Conservation (phyloP, 495 filamentous ascomycete species). For the Acidomyces sp. region DNA sequence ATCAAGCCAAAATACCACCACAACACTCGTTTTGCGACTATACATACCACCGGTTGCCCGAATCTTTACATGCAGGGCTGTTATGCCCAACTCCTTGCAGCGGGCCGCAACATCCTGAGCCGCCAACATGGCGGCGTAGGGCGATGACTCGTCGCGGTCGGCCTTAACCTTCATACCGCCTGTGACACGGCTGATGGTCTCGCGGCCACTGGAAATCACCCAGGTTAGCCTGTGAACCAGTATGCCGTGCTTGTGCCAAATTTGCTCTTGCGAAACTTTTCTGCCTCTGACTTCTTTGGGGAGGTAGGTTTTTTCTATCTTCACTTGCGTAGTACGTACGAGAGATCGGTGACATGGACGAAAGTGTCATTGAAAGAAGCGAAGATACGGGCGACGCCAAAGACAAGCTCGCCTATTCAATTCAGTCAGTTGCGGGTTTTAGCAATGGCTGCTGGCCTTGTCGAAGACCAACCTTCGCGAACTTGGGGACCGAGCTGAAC, state of each 20-base stretch:
- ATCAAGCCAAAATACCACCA: too few relatives aligned
- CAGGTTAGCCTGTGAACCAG: constrained; percentile 45
- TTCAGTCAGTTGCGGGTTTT: not conserved
- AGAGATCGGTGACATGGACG: constrained; percentile 99
- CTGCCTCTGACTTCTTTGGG: too few relatives aligned
- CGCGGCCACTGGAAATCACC: constrained; percentile 78
- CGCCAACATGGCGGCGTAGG: constrained; percentile 99
- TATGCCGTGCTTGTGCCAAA: too few relatives aligned
- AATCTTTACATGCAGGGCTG: constrained; percentile 99
- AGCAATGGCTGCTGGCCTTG: not conserved
- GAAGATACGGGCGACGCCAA: constrained; percentile 98
- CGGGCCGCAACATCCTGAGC: constrained; percentile 69
- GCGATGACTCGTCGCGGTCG: constrained; percentile 98
- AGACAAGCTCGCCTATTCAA: constrained; percentile 76
- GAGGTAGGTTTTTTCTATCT: too few relatives aligned
- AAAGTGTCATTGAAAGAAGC: constrained; percentile 98
- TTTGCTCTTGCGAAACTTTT: too few relatives aligned
- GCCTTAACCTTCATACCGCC: constrained; percentile 99
- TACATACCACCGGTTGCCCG: constrained; percentile 84
- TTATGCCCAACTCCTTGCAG: constrained; percentile 99
- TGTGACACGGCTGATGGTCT: constrained; percentile 98
- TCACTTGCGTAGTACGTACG: too few relatives aligned
- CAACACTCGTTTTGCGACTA: too few relatives aligned
- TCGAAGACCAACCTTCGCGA: constrained; percentile 54
- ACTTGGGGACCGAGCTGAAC: constrained; percentile 94